Base-by-base conservation (phyloP, 1,284 basidiomycete genomes). In the Thelephora terrestris region DNA sequence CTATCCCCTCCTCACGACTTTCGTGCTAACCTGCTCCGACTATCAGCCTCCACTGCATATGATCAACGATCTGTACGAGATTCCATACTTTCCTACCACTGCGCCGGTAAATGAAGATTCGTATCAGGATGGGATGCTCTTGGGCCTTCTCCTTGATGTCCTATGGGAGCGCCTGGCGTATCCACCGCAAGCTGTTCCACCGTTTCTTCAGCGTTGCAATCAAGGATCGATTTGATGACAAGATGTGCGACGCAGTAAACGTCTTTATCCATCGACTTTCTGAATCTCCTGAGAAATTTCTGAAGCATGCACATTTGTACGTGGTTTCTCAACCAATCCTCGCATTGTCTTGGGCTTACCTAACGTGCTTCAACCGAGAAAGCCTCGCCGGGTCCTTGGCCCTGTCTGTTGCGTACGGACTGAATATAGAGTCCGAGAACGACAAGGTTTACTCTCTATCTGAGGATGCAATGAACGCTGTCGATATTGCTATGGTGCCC, bases 351-450 rank as follows among this genome's bases (percentile, higher is more conserved):
- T 25, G 50, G 51, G 18, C 48, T 47, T 20, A 38, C 21, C 17
- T 23, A 7, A 34, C 9, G 46, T 7, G 29, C 43, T 29, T 50
- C 35, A 16, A 34, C 47, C 17, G 50, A n/a, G 47, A 2, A 43
- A 69, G 67, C 27, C 52, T 56, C 23, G 53, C 58, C 14, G 62
- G 54, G 9, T 60, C 61, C 2, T 57, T 64, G 34, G 60, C 63
- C 23, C 55, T 66, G 36, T 52, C 53, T 12, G 54, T 68, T 18
- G 56, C 63, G 1, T 61, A 69, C 46, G 68, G 67, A 7, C 57
- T 68, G 24, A 52, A 58, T 18, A 56, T 58, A 2, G 43, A 58
- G 25, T 55, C 55, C 9, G 53, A 51, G 0, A 54, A 61, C 17
- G 58, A 61, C 45, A 55, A 52, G 5, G 50, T 62, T 32, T 50